phyloP scores from a whole-genome alignment of 768 basidiomycete species.

The Boletus bicolor region DNA sequence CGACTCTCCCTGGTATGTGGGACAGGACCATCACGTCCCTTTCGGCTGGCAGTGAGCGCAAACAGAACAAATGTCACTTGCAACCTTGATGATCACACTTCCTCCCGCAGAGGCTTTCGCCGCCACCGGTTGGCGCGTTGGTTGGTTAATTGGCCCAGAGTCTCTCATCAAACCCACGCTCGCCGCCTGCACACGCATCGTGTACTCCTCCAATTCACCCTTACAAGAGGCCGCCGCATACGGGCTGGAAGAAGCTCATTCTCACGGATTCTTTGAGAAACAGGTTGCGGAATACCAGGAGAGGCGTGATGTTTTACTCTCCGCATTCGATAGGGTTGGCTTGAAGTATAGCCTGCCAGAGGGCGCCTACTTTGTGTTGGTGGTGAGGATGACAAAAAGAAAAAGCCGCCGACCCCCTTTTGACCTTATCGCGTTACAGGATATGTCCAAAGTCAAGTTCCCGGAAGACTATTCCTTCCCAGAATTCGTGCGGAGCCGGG shows the following conservation, averaged over 20 bases:
- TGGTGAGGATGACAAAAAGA: constrained; percentile 47
- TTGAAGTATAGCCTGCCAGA: constrained; percentile 85
- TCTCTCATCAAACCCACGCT: constrained; percentile 83
- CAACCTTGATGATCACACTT: neutral
- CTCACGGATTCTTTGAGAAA: constrained; percentile 72
- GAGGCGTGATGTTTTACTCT: constrained; percentile 68
- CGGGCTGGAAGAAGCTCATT: constrained; percentile 77
- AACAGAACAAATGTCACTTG: neutral
- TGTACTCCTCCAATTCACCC: constrained; percentile 94
- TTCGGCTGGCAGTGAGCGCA: constrained; percentile 83
- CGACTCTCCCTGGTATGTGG: constrained; percentile 97
- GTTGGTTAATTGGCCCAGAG: constrained; percentile 89
- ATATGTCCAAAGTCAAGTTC: constrained; percentile 72
- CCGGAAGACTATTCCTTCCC: constrained; percentile 88
- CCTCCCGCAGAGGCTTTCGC: constrained; percentile 78
- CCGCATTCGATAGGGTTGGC: constrained; percentile 80
- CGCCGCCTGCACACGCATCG: constrained; percentile 89
- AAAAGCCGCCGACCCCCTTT: neutral
- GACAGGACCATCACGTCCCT: constrained; percentile 94
- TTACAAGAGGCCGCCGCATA: constrained; percentile 90
- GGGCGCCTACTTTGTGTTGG: constrained; percentile 86
- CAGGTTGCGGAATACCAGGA: constrained; percentile 79
- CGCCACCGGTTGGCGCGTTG: constrained; percentile 96
- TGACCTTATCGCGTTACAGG: constrained; percentile 40
- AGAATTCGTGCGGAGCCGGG: constrained; percentile 66